These are phyloP conservation scores for Fusarium kyushuense DNA, from an alignment of 2,329 filamentous ascomycete genomes.

Conservation along the genomic window DNA sequence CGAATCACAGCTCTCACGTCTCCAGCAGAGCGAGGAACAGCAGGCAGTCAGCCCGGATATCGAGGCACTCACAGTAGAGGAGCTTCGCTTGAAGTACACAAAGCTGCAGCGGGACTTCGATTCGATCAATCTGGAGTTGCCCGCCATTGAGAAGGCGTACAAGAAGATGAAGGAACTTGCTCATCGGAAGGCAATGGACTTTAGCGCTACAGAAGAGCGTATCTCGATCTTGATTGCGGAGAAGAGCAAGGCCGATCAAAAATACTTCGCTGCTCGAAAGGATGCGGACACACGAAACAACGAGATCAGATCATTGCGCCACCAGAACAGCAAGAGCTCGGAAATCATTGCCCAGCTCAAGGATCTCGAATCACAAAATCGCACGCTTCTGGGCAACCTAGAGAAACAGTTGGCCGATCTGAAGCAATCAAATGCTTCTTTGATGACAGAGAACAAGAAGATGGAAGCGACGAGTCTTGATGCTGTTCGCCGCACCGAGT, in stretches of 20 bases:
- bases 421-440: constrained; percentile 79
- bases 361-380: constrained; percentile 83
- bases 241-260: constrained; percentile 96
- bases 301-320: constrained; percentile 82
- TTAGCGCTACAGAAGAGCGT: constrained; percentile 80
- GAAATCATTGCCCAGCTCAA: constrained; percentile 95
- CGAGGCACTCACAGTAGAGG: constrained; percentile 74
- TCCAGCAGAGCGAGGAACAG: constrained; percentile 65
- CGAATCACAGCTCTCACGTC: constrained; percentile 83
- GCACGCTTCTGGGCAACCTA: constrained; percentile 81
- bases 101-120: constrained; percentile 84
- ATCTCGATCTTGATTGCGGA: constrained; percentile 80
- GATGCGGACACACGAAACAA: constrained; percentile 86
- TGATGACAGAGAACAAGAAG: constrained; percentile 78
- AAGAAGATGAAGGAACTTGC: constrained; percentile 88
- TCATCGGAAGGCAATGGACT: constrained; percentile 87
- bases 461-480: constrained; percentile 80
- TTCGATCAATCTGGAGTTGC: constrained; percentile 87
- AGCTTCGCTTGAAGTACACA: constrained; percentile 78
- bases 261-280: constrained; percentile 96
- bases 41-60: constrained; percentile 59
- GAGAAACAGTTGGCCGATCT: constrained; percentile 92
- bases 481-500: constrained; percentile 75
- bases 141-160: constrained; percentile 90
- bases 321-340: constrained; percentile 88